Percentiles rank a stretch among this genome's conserved stretches.
Conservation (phyloP, 2,329 filamentous ascomycete species). For the Cyphellophora attinorum region DNA sequence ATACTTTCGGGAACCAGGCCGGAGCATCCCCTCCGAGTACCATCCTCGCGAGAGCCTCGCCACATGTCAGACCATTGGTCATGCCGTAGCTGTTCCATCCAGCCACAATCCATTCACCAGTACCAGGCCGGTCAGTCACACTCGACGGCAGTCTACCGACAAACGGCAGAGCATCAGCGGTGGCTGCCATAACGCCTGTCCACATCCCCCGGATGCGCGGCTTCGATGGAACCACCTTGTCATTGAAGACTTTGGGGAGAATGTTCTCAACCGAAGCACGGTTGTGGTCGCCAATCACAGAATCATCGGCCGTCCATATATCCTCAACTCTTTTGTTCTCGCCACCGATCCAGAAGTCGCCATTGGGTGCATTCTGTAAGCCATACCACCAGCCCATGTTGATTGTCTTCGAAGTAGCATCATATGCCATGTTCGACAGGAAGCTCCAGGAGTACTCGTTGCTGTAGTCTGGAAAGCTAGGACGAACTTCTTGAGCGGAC, state of each 20-base stretch:
- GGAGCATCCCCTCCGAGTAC: constrained; percentile 4
- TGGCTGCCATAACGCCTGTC: constrained; percentile 24
- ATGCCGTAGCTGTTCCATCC: constrained; percentile 23
- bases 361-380: constrained; percentile 13
- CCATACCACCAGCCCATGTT: constrained; percentile 12
- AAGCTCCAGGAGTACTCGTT: constrained; percentile 4
- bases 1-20: constrained; percentile 4
- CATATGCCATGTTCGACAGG: constrained; percentile 1
- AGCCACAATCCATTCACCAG: constrained; percentile 21
- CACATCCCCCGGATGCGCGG: constrained; percentile 16
- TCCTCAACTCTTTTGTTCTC: constrained; percentile 11
- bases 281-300: constrained; percentile 1
- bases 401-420: constrained; percentile 3
- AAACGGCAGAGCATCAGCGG: constrained; percentile 20
- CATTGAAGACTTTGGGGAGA: constrained; percentile 3
- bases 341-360: constrained; percentile 17
- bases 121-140: constrained; percentile 9
- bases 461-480: constrained; percentile 2
- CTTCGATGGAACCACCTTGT: constrained; percentile 1
- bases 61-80: constrained; percentile 18
- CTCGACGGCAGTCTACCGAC: constrained; percentile 17
- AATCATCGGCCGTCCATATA: constrained; percentile 11
- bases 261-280: constrained; percentile 2
- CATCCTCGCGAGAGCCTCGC: constrained; percentile 19
- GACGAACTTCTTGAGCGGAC: constrained; percentile 27